Percentiles rank a stretch among this genome's conserved stretches.
phyloP scores from a whole-genome alignment of 1,284 basidiomycete genomes.

The Ceratobasidium sp. region DNA sequence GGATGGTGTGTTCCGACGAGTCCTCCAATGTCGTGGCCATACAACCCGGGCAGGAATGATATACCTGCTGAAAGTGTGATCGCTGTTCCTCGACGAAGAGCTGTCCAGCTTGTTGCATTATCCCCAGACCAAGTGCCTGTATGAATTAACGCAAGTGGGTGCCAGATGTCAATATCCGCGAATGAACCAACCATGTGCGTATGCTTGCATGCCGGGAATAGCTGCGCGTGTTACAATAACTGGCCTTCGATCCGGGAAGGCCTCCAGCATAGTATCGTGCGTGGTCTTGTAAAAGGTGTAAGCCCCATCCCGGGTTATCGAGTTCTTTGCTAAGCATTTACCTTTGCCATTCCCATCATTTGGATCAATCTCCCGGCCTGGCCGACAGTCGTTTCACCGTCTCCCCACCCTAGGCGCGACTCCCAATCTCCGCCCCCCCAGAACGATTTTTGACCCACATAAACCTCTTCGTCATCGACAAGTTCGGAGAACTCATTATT shows the following conservation, averaged over 20 bases:
- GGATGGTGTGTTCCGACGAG: slow-evolving; percentile 31
- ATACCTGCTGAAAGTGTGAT: slow-evolving; percentile 37
- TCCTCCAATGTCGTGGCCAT: slow-evolving; percentile 38
- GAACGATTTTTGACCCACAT: slow-evolving; percentile 26
- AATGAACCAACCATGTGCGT: slow-evolving; percentile 24
- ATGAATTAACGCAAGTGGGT: neutral
- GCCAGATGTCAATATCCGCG: neutral
- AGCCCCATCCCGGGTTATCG: neutral
- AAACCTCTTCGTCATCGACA: slow-evolving; percentile 28
- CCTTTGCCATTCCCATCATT: slow-evolving; percentile 39
- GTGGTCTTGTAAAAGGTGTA: slow-evolving; percentile 14
- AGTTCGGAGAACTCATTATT: slow-evolving; percentile 38
- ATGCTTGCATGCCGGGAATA: slow-evolving; percentile 34
- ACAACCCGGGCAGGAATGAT: slow-evolving; percentile 34
- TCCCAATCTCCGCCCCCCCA: slow-evolving; percentile 33
- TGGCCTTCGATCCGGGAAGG: slow-evolving; percentile 29
- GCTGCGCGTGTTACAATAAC: slow-evolving; percentile 32
- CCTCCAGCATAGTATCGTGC: slow-evolving; percentile 29
- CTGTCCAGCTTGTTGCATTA: slow-evolving; percentile 35
- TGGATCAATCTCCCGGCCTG: slow-evolving; percentile 30
- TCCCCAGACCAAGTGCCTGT: slow-evolving; percentile 36
- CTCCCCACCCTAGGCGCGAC: slow-evolving; percentile 24
- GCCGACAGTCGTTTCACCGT: slow-evolving; percentile 28
- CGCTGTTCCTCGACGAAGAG: slow-evolving; percentile 29
- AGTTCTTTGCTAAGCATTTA: neutral